These are phyloP conservation scores for Poteriospumella lacustris DNA, from an alignment of 108 stramenopile species.

Conservation along the genomic window DNA sequence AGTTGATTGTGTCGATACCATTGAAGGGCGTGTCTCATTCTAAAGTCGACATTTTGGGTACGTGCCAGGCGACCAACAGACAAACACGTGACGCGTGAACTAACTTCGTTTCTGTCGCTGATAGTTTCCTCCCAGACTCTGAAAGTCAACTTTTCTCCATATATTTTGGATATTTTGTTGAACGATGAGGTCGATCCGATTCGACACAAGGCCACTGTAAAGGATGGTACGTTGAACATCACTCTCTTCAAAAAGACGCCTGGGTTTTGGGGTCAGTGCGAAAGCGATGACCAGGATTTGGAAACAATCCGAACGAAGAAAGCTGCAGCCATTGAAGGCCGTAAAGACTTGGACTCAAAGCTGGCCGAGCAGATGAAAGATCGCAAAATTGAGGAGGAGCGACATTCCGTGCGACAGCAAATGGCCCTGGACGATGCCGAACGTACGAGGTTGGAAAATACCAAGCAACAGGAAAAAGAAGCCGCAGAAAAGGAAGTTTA, in stretches of 20 bases:
- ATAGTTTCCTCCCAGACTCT: slow-evolving; percentile 38
- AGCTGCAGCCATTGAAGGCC: slow-evolving; percentile 30
- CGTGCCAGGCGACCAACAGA: neutral
- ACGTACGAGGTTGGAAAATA: slow-evolving; percentile 43
- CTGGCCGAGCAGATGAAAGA: slow-evolving; percentile 34
- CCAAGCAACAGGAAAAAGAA: slow-evolving; percentile 53
- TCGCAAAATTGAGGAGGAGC: slow-evolving; percentile 43
- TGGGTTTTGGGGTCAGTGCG: neutral
- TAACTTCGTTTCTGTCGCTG: neutral
- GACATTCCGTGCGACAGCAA: slow-evolving; percentile 43
- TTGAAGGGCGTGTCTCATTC: slow-evolving; percentile 26
- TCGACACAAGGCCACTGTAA: slow-evolving; percentile 30
- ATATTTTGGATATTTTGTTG: slow-evolving; percentile 50
- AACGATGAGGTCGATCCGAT: slow-evolving; percentile 42
- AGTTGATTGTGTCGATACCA: slow-evolving; percentile 25
- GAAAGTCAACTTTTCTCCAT: slow-evolving; percentile 53
- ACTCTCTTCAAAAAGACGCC: slow-evolving; percentile 34
- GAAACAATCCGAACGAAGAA: slow-evolving; percentile 35
- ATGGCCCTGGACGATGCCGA: slow-evolving; percentile 52
- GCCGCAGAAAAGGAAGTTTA: slow-evolving; percentile 52
- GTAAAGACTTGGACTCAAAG: slow-evolving; percentile 22
- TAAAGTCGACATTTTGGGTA: slow-evolving; percentile 39
- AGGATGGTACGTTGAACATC: slow-evolving; percentile 44
- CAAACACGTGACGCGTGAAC: neutral
- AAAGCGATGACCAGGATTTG: slow-evolving; percentile 30